Evolutionary conservation across 169 alveolate genomes (phyloP).

Genomic region (Ichthyophthirius multifiliis): DNA sequence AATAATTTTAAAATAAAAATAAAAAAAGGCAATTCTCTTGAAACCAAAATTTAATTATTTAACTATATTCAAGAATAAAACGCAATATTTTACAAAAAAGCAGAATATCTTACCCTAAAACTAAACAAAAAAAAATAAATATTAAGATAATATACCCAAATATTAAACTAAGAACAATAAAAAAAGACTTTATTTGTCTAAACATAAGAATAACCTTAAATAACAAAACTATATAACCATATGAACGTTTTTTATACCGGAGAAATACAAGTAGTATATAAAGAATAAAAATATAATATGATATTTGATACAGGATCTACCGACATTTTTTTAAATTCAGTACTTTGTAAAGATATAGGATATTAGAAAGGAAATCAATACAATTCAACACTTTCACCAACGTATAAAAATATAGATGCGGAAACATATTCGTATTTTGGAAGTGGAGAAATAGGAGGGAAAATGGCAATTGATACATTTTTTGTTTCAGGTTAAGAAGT

Average conservation of each 20-base stretch:
- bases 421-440: constrained; percentile 50
- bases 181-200: no score
- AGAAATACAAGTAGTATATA: background rate
- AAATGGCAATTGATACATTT: constrained; percentile 38
- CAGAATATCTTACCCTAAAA: no score
- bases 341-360: constrained; percentile 34
- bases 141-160: no score
- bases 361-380: constrained; percentile 3
- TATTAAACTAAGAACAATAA: no score
- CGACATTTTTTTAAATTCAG: constrained; percentile 41
- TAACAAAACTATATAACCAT: background rate
- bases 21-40: no score
- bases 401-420: constrained; percentile 19
- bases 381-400: constrained; percentile 13
- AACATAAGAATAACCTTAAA: no score
- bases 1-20: no score
- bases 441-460: constrained; percentile 49
- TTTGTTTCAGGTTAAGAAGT: constrained; percentile 36
- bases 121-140: no score
- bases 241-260: background rate
- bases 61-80: no score
- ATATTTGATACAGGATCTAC: constrained; percentile 66
- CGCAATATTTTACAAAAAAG: no score
- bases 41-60: no score
- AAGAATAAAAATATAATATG: constrained; percentile 6